These are phyloP conservation scores for Beauveria asiatica DNA, from an alignment of 2,329 filamentous ascomycete species.

Conservation along the genomic window DNA sequence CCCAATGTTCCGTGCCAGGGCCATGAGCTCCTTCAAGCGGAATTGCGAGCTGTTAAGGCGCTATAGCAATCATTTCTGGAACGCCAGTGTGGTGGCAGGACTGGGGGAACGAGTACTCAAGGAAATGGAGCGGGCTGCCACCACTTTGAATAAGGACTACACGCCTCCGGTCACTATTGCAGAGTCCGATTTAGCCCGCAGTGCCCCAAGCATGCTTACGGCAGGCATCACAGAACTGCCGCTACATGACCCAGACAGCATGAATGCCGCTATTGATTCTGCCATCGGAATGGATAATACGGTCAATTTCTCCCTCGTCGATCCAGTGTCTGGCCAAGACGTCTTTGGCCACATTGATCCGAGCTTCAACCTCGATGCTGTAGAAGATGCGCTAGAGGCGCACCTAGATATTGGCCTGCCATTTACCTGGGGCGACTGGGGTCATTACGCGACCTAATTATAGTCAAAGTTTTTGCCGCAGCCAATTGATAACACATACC, in stretches of 20 bases:
- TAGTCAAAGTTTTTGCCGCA: conserved; percentile 2
- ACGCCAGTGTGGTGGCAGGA: conserved; percentile 43
- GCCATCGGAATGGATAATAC: conserved; percentile 23
- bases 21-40: conserved; percentile 44
- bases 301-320: conserved; percentile 34
- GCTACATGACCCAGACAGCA: conserved; percentile 18
- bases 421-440: conserved; percentile 42
- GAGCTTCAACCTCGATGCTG: conserved; percentile 43
- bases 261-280: conserved; percentile 18
- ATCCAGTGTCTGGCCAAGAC: conserved; percentile 40
- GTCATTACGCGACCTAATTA: conserved; percentile 24
- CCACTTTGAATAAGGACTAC: conserved; percentile 32
- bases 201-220: conserved; percentile 12
- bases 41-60: conserved; percentile 45
- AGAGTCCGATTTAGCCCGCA: neutral
- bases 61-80: conserved; percentile 51
- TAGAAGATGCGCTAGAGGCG: conserved; percentile 45
- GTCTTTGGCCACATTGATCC: conserved; percentile 48
- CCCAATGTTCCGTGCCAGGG: conserved; percentile 49
- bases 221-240: conserved; percentile 17
- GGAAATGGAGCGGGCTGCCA: conserved; percentile 48
- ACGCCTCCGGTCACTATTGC: conserved; percentile 15
- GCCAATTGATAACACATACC: neutral
- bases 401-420: conserved; percentile 46
- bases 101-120: conserved; percentile 46